Evolutionary conservation across 2,329 filamentous ascomycete species (phyloP), one percentile per base, ranked within the genome.

Genomic region (Penicillium polonicum): DNA sequence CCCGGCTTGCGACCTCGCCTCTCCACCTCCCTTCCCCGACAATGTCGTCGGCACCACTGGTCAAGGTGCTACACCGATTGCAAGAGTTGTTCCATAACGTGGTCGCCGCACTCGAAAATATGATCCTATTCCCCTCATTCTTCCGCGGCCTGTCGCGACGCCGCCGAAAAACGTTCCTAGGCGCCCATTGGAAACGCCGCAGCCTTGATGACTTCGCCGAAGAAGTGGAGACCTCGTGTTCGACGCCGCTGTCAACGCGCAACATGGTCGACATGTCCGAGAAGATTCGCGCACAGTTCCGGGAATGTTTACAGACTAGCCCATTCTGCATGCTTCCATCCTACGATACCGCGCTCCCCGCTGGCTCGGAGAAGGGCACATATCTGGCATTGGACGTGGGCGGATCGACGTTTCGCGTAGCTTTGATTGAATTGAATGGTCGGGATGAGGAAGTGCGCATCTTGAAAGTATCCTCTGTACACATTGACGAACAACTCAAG

Each of bases 261-360:
- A 73, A 72, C 44, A 74, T 80, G 75, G 52, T 74, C 44, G 64
- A 67, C 52, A 79, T 80, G 77, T 79, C 78, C 4, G 70, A 74
- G 43, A 72, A 74, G 62, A 76, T 79, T 39, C 75, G 74, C 29
- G 72, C 75, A 25, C 83, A 87, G 64, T 85, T 86, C 64, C 74
- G 75, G 51, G 76, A 80, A 50, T 82, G 81, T 63, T 74, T 87
- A 31, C 78, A 82, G 63, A 74, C 78, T 42, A 85, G 82, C 69
- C 79, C 83, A 25, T 81, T 83, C 57, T 85, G 82, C 72, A 88
- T 88, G 85, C 75, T 88, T 53, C 85, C 85, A 2, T 88, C 85
- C 5, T 87, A 85, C 73, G 85, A 83, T 68, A 79, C 86, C 67
- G 82, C 81, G 19, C 75, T 88, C 6, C 85, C 85, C 1, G 82